A percentile compares a stretch with the other conserved stretches of the same genome.
Evolutionary conservation across 148 eudicot genomes (phyloP).

Genomic region (Rhododendron ovatum): DNA sequence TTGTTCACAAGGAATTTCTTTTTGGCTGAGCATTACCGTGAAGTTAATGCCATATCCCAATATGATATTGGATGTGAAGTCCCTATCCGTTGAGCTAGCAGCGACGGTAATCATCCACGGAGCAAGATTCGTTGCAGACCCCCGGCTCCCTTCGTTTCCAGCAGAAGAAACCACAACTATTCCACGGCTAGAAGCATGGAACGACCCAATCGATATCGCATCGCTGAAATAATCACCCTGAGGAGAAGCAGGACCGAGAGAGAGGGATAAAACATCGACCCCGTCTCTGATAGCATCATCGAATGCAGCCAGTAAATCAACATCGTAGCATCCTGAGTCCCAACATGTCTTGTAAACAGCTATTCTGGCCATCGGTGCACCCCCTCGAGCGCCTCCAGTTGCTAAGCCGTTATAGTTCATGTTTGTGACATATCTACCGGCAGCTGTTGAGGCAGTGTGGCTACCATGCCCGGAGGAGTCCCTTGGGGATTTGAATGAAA

Average conservation of each 20-base stretch:
- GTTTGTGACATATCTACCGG: constrained; percentile 43
- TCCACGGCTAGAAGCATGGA: constrained; percentile 46
- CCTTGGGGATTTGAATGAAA: constrained; percentile 37
- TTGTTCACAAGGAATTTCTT: not conserved
- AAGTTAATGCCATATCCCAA: constrained; percentile 38
- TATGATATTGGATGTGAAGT: constrained; percentile 35
- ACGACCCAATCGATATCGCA: constrained; percentile 50
- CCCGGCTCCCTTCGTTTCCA: constrained; percentile 40
- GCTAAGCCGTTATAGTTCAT: constrained; percentile 49
- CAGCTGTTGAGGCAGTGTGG: constrained; percentile 53
- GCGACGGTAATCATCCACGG: constrained; percentile 56
- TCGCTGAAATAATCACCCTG: constrained; percentile 50
- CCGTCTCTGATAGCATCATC: constrained; percentile 58
- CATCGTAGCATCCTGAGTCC: constrained; percentile 51
- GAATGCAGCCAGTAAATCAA: constrained; percentile 48
- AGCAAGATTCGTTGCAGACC: constrained; percentile 50
- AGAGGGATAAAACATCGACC: constrained; percentile 39
- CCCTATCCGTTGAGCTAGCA: constrained; percentile 46
- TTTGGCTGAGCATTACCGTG: constrained; percentile 23
- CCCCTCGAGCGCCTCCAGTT: constrained; percentile 45
- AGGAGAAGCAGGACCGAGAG: constrained; percentile 42
- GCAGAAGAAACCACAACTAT: constrained; percentile 40
- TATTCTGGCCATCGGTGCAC: constrained; percentile 56
- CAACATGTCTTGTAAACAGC: constrained; percentile 55
- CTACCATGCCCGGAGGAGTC: constrained; percentile 52